Base-by-base conservation (phyloP, 1,139 yeast species). In the Candida neerlandica region DNA sequence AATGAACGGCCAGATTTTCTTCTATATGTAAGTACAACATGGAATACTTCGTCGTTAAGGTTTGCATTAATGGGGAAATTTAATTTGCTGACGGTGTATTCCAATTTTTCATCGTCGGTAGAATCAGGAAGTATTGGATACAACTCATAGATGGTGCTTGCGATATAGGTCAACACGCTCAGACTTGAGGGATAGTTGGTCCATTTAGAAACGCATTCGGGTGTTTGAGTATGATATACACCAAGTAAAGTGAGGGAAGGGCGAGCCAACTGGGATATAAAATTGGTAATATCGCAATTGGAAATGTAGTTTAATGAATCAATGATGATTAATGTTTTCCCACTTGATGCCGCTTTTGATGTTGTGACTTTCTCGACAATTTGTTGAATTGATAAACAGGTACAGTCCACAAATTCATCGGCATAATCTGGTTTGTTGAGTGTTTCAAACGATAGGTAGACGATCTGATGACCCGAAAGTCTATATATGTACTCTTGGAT, bases 1-100 rank as follows among this genome's bases (percentile, higher is more conserved):
- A 87, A 62, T 0, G 95, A 81, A 49, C 97, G 76, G 0, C 99
- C 99, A 0, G 96, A 88, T 61, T 87, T 87, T 50, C 97, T 78
- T 52, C 95, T 77, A 60, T 86, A 88, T 4, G 80, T 81, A 48
- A 94, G 65, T 5, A 71, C 71, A 1, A 85, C 64, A 45, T 70
- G 69, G 62, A 84, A 87, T 1, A 41, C 55, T 0, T 70, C 53
- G 30, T 69, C 69, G 59, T 89, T 85, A 51, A 82, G 68, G 1
- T 57, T 75, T 69, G 46, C 43, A 41, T 60, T 55, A 1, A 76
- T 67, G 3, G 89, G 87, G 30, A 86, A 62, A 44, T 73, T 69
- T 45, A 82, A 70, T 21, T 62, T 65, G n/a, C 69, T 63, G 2
- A 82, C 57, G 14, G 68, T 64, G 10, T 65, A 65, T 12, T 78